A percentile compares a stretch with the other conserved stretches of the same genome.
Conservation (phyloP, 208 protist genomes). For the Angomonas deanei region DNA sequence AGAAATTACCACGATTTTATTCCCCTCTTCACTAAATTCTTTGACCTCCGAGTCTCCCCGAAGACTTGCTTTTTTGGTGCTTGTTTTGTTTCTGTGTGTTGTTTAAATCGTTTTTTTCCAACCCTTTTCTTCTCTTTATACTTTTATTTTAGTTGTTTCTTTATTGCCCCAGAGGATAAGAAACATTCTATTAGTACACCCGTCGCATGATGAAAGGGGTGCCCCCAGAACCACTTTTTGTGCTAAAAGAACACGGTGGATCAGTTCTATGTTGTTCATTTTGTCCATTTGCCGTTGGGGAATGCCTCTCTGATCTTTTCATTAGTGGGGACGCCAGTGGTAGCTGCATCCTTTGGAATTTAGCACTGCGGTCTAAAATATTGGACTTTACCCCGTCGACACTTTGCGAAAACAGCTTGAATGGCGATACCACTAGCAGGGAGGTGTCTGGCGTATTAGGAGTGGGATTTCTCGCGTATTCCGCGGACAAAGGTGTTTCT, state of each 20-base stretch:
- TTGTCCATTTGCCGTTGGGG: neutral
- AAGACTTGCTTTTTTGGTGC: no score
- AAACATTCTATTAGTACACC: neutral
- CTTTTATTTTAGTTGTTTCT: no score
- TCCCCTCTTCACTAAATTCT: no score
- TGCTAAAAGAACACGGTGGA: neutral
- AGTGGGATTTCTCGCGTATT: neutral
- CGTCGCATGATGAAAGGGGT: neutral
- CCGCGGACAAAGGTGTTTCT: neutral
- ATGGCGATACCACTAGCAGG: neutral
- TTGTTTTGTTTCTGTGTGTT: conserved; percentile 13
- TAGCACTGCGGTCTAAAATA: neutral
- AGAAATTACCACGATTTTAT: no score
- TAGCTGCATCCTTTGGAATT: neutral
- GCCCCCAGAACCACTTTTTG: neutral
- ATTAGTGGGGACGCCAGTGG: neutral
- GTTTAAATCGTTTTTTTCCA: no score
- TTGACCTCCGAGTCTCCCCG: no score
- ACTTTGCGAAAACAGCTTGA: neutral
- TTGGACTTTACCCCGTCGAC: neutral
- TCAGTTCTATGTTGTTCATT: neutral
- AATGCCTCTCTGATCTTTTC: neutral
- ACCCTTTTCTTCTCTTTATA: no score
- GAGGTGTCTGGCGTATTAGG: neutral
- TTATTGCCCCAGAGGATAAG: no score